Percentiles rank a stretch among this genome's conserved stretches.
These are phyloP conservation scores for Coemansia umbellata DNA, from an alignment of 192 early-diverging fungal genomes.

Conservation along the genomic window DNA sequence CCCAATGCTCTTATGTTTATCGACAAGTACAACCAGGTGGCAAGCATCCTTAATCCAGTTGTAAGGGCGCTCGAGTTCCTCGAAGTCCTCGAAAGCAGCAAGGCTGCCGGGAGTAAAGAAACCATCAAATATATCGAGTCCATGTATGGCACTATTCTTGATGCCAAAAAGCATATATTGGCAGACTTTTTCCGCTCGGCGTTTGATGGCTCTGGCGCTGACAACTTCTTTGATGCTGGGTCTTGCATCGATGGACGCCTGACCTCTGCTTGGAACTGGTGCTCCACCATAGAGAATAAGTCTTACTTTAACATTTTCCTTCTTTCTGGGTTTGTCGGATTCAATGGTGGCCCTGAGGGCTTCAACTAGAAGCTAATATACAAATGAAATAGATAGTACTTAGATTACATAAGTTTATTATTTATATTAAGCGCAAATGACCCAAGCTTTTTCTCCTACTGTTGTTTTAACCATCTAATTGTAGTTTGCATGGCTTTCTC, in stretches of 20 bases:
- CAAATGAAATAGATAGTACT: background rate
- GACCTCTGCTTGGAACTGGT: slow-evolving; percentile 91
- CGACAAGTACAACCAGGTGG: slow-evolving; percentile 98
- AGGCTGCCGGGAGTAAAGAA: background rate
- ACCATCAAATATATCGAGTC: slow-evolving; percentile 68
- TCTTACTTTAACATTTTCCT: slow-evolving; percentile 87
- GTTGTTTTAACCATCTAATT: background rate
- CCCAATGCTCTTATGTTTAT: slow-evolving; percentile 98
- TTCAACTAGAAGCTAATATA: slow-evolving; percentile 6
- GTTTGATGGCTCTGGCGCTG: slow-evolving; percentile 95
- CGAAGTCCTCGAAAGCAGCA: slow-evolving; percentile 48
- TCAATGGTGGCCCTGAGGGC: slow-evolving; percentile 56
- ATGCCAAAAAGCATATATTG: slow-evolving; percentile 69
- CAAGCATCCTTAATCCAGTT: slow-evolving; percentile 89
- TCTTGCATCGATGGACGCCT: slow-evolving; percentile 94
- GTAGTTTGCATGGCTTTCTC: too few relatives aligned
- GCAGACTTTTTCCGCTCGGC: slow-evolving; percentile 93
- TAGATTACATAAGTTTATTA: background rate
- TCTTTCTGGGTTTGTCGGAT: slow-evolving; percentile 70
- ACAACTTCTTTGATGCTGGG: slow-evolving; percentile 88
- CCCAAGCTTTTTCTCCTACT: background rate
- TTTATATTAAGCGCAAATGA: too few relatives aligned
- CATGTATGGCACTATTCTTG: slow-evolving; percentile 63
- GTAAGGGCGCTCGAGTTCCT: slow-evolving; percentile 70
- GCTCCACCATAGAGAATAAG: slow-evolving; percentile 91